Conservation (phyloP, 2,329 filamentous ascomycete species). For the Colletotrichum kahawae region DNA sequence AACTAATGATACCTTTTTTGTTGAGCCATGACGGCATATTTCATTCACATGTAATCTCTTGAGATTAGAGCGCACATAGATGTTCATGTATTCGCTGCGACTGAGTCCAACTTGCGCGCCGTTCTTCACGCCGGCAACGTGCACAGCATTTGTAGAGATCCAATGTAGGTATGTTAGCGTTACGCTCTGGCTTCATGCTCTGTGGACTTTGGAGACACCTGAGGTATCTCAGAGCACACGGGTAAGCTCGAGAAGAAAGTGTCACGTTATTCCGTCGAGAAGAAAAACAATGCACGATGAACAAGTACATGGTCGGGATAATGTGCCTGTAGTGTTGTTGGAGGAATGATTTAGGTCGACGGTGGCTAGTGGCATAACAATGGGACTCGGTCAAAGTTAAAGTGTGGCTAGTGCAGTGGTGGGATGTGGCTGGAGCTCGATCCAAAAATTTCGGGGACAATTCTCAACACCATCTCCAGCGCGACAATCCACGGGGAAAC, state of each 20-base stretch:
- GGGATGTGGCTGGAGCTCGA: constrained; percentile 17
- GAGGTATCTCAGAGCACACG: neutral
- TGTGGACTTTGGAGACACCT: neutral
- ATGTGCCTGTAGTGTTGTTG: neutral
- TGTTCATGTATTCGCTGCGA: neutral
- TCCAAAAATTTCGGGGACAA: constrained; percentile 23
- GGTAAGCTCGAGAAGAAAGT: neutral
- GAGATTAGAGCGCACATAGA: neutral
- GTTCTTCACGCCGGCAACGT: neutral
- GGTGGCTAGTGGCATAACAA: neutral
- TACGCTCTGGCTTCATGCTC: neutral
- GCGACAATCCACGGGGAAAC: neutral
- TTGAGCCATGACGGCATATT: neutral
- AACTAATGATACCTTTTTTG: neutral
- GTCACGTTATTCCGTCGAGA: neutral
- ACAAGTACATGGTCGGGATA: neutral
- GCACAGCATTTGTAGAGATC: neutral
- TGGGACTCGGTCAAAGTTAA: neutral
- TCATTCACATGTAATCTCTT: neutral
- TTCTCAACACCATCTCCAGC: constrained; percentile 5
- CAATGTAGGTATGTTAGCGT: neutral
- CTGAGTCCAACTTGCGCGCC: neutral
- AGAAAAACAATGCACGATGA: neutral
- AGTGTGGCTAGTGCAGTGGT: neutral
- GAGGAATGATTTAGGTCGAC: neutral